Conservation (phyloP, 2,329 filamentous ascomycete genomes). For the Hypoxylon sp. region DNA sequence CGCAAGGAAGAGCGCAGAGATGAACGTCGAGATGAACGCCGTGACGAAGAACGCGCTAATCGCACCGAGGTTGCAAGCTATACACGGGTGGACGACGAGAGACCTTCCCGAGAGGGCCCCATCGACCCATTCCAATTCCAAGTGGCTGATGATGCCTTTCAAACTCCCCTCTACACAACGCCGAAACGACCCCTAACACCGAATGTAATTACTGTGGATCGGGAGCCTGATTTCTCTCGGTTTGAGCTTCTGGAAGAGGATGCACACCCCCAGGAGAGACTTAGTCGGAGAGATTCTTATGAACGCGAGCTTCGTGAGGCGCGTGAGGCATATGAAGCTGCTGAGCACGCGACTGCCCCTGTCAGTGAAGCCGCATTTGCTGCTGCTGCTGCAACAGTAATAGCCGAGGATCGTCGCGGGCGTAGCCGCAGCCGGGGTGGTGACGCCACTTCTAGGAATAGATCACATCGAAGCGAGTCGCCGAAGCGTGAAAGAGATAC, state of each 20-base stretch:
- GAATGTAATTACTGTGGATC: slow-evolving; percentile 67
- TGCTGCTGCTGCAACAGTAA: slow-evolving; percentile 62
- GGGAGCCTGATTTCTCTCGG: slow-evolving; percentile 65
- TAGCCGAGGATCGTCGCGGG: slow-evolving; percentile 55
- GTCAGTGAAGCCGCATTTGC: slow-evolving; percentile 64
- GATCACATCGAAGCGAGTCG: slow-evolving; percentile 53
- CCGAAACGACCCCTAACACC: slow-evolving; percentile 64
- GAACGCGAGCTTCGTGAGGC: slow-evolving; percentile 64
- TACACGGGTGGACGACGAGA: slow-evolving; percentile 49
- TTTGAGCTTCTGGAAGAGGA: slow-evolving; percentile 49
- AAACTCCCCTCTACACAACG: slow-evolving; percentile 59
- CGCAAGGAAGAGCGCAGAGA: slow-evolving; percentile 42
- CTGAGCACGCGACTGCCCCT: slow-evolving; percentile 64
- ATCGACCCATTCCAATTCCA: slow-evolving; percentile 73
- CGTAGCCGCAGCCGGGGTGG: slow-evolving; percentile 53
- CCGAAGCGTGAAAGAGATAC: slow-evolving; percentile 57
- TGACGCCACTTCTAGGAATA: slow-evolving; percentile 55
- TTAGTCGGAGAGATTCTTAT: slow-evolving; percentile 66
- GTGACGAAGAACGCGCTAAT: slow-evolving; percentile 40
- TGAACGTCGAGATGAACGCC: slow-evolving; percentile 19
- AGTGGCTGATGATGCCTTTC: slow-evolving; percentile 67
- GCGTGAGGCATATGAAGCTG: slow-evolving; percentile 61
- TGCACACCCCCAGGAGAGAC: slow-evolving; percentile 55
- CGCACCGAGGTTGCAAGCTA: slow-evolving; percentile 49
- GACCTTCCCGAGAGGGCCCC: slow-evolving; percentile 50